Conservation (phyloP, 2,329 filamentous ascomycete species). For the Thermothelomyces thermophilus region DNA sequence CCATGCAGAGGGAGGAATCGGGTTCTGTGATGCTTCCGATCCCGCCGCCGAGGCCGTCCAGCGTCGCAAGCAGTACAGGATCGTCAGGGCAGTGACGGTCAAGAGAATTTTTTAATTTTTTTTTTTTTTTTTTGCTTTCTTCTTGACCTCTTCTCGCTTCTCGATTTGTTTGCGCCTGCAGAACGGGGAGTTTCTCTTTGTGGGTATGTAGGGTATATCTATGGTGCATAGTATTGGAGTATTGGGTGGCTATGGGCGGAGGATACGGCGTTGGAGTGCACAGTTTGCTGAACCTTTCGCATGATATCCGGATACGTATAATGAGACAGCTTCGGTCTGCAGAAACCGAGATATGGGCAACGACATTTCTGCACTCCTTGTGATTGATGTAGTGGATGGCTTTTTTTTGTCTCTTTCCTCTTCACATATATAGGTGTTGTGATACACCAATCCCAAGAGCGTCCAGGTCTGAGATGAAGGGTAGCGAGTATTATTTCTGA, state of each 20-base stretch:
- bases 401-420: too few relatives aligned
- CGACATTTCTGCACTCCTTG: too few relatives aligned
- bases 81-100: conserved; percentile 26
- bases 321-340: too few relatives aligned
- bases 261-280: conserved; percentile 9
- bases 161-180: neutral
- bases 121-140: neutral
- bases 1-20: conserved; percentile 36
- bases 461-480: too few relatives aligned
- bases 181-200: neutral
- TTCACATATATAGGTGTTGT: too few relatives aligned
- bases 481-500: too few relatives aligned
- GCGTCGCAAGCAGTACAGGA: conserved; percentile 35
- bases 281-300: neutral
- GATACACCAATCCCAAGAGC: too few relatives aligned
- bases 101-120: too few relatives aligned
- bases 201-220: neutral
- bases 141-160: neutral
- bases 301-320: conserved; percentile 11
- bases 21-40: conserved; percentile 28
- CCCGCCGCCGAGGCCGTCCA: conserved; percentile 36
- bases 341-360: too few relatives aligned
- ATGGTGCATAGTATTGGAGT: conserved; percentile 3
- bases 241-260: neutral
- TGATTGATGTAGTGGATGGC: too few relatives aligned